Conservation (phyloP, 306 rosid genomes). For the Castanea sativa region DNA sequence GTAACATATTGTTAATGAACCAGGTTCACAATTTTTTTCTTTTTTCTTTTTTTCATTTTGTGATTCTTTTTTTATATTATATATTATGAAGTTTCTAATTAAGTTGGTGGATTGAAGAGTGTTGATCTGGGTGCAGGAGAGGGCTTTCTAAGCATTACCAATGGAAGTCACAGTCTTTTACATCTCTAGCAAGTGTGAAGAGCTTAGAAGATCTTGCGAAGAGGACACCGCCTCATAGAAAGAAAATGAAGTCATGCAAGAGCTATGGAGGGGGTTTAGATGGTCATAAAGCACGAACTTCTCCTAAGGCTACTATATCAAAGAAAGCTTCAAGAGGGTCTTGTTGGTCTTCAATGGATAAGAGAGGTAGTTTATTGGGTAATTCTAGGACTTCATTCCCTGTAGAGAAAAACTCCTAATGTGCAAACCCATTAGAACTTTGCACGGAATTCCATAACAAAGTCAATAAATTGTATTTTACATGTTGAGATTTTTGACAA, state of each 20-base stretch:
- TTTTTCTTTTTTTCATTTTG: background rate
- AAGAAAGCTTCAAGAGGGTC: slow-evolving; percentile 60
- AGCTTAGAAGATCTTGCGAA: slow-evolving; percentile 79
- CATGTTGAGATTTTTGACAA: background rate
- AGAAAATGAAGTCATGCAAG: slow-evolving; percentile 69
- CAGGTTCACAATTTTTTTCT: no score
- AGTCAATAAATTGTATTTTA: background rate
- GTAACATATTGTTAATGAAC: background rate
- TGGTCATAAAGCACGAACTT: slow-evolving; percentile 34
- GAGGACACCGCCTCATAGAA: slow-evolving; percentile 42
- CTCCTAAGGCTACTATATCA: slow-evolving; percentile 65
- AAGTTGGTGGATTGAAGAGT: slow-evolving; percentile 10
- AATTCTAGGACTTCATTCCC: slow-evolving; percentile 32
- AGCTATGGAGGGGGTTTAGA: slow-evolving; percentile 70
- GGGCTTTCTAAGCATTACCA: slow-evolving; percentile 76
- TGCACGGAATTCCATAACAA: background rate
- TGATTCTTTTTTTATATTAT: no score
- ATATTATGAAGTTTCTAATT: background rate
- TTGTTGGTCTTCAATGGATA: slow-evolving; percentile 29
- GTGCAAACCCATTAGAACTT: background rate
- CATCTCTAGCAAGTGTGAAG: slow-evolving; percentile 60
- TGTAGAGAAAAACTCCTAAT: slow-evolving; percentile 27
- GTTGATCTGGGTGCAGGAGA: slow-evolving; percentile 55
- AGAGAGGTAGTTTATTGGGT: slow-evolving; percentile 33
- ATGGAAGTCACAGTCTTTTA: slow-evolving; percentile 80